Evolutionary conservation across 1,284 basidiomycete genomes (phyloP), one percentile per base, ranked within the genome.

Genomic region (Cerrena zonata): DNA sequence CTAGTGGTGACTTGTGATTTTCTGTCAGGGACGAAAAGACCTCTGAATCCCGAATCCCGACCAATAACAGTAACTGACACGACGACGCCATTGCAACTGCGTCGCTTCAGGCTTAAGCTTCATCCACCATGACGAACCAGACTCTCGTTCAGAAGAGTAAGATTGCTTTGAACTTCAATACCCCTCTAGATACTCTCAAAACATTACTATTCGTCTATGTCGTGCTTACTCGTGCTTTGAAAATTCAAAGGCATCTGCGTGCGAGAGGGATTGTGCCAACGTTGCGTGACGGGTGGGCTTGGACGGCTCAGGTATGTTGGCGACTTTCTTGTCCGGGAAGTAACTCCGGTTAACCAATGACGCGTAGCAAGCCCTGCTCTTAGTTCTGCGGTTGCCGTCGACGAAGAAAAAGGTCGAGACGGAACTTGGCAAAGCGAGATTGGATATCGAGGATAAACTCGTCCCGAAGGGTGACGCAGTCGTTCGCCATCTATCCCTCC

Each of bases 351-450:
- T n/a, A n/a, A n/a, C n/a, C 30, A 7, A 7, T 34, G 30, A 34
- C 30, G 15, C 24, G 22, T 53, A 90, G 88, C 70, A 77, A 61
- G 68, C 79, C 2, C 67, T 92, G 18, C 68, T 76, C 2, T 68
- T 93, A 3, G 70, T 81, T 2, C 72, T 94, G 39, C 77, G 79
- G 25, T 61, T 91, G 2, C 93, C 93, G 1, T 69, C 81, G 0
- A 79, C 80, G n/a, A 75, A 75, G 53, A 67, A 72, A 53, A 86
- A 88, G 57, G 80, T 95, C 36, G 74, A 79, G 19, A 65, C 71
- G 1, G 85, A 95, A 65, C 78, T 97, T 65, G 78, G 71, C 50
- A 76, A 84, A 60, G 83, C 84, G 1, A 79, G 76, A 49, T 63
- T 74, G 2, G 78, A 86, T 25, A 80, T 94, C 21, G 79, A 87